These are phyloP conservation scores for Lophiotrema nucula DNA, from an alignment of 495 filamentous ascomycete species.

Conservation along the genomic window DNA sequence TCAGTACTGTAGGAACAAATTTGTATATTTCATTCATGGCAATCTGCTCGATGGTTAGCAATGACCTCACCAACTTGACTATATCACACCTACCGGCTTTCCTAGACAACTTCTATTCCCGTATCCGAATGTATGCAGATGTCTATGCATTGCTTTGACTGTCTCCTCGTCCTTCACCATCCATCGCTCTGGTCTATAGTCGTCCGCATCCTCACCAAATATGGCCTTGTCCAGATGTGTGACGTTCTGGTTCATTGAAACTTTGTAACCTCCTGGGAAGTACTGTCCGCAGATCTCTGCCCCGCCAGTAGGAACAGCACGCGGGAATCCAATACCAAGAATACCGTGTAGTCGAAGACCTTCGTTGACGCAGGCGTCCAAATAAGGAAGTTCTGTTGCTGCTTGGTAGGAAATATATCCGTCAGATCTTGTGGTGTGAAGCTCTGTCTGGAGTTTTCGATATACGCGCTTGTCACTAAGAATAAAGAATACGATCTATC, in stretches of 20 bases:
- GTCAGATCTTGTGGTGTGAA: neutral
- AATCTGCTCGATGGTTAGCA: no score
- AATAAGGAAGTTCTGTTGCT: slow-evolving; percentile 47
- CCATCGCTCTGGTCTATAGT: slow-evolving; percentile 64
- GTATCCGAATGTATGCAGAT: slow-evolving; percentile 1
- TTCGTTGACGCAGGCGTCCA: slow-evolving; percentile 65
- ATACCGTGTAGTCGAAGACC: slow-evolving; percentile 53
- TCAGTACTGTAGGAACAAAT: neutral
- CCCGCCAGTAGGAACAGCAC: slow-evolving; percentile 52
- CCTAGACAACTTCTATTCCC: slow-evolving; percentile 1
- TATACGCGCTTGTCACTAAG: neutral
- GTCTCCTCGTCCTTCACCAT: slow-evolving; percentile 45
- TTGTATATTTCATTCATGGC: neutral
- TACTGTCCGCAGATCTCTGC: slow-evolving; percentile 50
- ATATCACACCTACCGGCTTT: neutral
- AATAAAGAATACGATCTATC: neutral
- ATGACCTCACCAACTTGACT: no score
- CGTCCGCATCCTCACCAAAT: slow-evolving; percentile 61
- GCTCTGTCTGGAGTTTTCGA: neutral
- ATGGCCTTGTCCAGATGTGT: slow-evolving; percentile 51
- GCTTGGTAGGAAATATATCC: neutral
- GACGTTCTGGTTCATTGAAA: slow-evolving; percentile 57
- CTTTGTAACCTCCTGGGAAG: slow-evolving; percentile 41
- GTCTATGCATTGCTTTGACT: neutral
- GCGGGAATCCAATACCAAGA: slow-evolving; percentile 53